Evolutionary conservation across 768 basidiomycete species (phyloP), one percentile per base, ranked within the genome.

Genomic region (Lentinula raphanica): DNA sequence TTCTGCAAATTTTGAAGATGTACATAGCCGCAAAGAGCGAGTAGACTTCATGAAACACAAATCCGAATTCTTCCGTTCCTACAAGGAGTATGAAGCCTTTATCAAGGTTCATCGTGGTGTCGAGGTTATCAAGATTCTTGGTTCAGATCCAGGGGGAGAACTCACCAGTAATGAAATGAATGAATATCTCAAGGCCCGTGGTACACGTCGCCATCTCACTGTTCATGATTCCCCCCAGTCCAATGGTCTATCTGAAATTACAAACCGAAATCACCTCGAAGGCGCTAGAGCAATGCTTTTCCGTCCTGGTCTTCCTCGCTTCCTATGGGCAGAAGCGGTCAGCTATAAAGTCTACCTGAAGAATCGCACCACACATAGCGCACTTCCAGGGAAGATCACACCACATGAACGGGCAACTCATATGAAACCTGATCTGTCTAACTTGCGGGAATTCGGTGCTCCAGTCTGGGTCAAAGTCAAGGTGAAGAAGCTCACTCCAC

Each of bases 151-250:
- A 49, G 69, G 70, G 15, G 69, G 69, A 0, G 69, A 72, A 59
- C 72, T 67, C 45, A 70, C 62, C 19, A 64, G 61, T n/a, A 59
- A 62, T 3, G 68, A 59, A 5, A 73, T 74, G 54, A 44, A 23
- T 6, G 58, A 60, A 3, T 62, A 71, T 55, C 66, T 70, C 8
- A 59, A 62, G 7, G 28, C 42, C 2, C 48, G 64, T 19, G 70
- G 74, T 2, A 75, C 71, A 0, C 49, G 62, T 49, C 64, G 63
- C 21, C 67, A 73, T 32, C 67, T 73, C 23, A 72, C 67, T 1
- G 66, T 71, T 23, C 70, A 72, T 39, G 64, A 74, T 60, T 66
- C 67, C n/a, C 72, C 72, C 9, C 63, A 65, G 31, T 68, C 67
- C 40, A 72, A 74, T 58, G 69, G 72, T 17, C 63, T 61, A 21